Percentiles rank a stretch among this genome's conserved stretches.
Evolutionary conservation across 2,329 filamentous ascomycete species (phyloP).

Genomic region (Coniochaeta hoffmannii): DNA sequence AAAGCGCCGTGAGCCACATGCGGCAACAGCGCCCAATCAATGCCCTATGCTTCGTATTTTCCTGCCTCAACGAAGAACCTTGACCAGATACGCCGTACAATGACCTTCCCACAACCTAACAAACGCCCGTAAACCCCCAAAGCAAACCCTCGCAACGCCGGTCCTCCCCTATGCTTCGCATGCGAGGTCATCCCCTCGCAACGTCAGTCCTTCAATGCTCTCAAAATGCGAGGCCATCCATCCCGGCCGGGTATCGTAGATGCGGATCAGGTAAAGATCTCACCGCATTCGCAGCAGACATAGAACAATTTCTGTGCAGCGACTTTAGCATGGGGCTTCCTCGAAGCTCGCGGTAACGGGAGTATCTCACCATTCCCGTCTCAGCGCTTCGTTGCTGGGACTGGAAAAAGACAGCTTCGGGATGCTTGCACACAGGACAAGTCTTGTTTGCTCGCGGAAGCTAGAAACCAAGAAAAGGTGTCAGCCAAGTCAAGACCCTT

Average conservation of each 20-base stretch:
- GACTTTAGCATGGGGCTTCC: slow-evolving; percentile 16
- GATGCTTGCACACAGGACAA: slow-evolving; percentile 78
- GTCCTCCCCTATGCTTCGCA: not conserved
- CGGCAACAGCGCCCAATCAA: not conserved
- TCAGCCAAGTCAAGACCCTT: slow-evolving; percentile 27
- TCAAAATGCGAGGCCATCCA: slow-evolving; percentile 3
- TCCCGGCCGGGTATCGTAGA: slow-evolving; percentile 12
- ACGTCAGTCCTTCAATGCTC: not conserved
- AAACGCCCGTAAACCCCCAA: not conserved
- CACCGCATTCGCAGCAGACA: slow-evolving; percentile 89
- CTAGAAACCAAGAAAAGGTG: slow-evolving; percentile 45
- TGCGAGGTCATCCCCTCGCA: slow-evolving; percentile 4
- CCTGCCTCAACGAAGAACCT: too few relatives aligned
- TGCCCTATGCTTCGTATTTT: not conserved
- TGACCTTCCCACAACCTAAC: not conserved
- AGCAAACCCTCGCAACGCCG: not conserved
- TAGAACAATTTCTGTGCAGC: slow-evolving; percentile 72
- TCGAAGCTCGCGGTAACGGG: not conserved
- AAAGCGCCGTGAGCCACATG: not conserved
- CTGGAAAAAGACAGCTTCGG: slow-evolving; percentile 97
- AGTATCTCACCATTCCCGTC: slow-evolving; percentile 86
- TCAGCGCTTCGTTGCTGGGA: slow-evolving; percentile 95
- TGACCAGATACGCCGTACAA: too few relatives aligned
- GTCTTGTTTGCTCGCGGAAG: slow-evolving; percentile 82
- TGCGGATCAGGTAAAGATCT: slow-evolving; percentile 61